Base-by-base conservation (phyloP, 352 stramenopile genomes). In the Discostella stelligera region DNA sequence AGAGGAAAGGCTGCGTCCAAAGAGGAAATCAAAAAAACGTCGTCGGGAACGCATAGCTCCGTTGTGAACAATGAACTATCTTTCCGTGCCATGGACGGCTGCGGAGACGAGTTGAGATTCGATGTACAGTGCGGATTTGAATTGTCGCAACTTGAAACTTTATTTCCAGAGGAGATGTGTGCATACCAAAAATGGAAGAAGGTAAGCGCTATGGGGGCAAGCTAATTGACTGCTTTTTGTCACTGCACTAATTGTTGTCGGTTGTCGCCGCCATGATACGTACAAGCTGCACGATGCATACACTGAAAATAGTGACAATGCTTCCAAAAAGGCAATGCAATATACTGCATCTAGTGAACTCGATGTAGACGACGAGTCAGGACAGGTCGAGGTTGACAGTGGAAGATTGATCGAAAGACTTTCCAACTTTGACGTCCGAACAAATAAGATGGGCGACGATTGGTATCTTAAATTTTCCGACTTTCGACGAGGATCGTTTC, bases 141-240 rank as follows among this genome's bases (percentile, higher is more conserved):
- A 58, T 49, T 87, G 4, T 53, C 80, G 50, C 66, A 89, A 69
- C 71, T 92, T 23, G 20, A 73, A 49, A 74, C 61, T 4, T 50
- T 92, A 8, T 92, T 85, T 66, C 86, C 86, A 14, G 84, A 92
- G 80, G 82, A 90, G 77, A 88, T 92, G 79, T 65, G 62, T 54
- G 84, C 84, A 0, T 92, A 89, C 70, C 23, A 80, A 56, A 74
- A 80, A 48, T 92, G 86, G 84, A 87, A 89, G 61, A 79, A 87
- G 61, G 70, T 78, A 14, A 30, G 62, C 32, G 60, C 41, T 11
- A 14, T 25, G 16, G 10, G 10, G 44, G 18, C 11, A 56, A 49
- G 27, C 37, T 54, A 16, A 52, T 54, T 66, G 4, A 41, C 5
- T 32, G 27, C 2, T 32, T 32, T 32, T 5, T 32, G 27, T 32